These are phyloP conservation scores for Paramecium sonneborni DNA, from an alignment of 73 alveolate species.

Conservation along the genomic window DNA sequence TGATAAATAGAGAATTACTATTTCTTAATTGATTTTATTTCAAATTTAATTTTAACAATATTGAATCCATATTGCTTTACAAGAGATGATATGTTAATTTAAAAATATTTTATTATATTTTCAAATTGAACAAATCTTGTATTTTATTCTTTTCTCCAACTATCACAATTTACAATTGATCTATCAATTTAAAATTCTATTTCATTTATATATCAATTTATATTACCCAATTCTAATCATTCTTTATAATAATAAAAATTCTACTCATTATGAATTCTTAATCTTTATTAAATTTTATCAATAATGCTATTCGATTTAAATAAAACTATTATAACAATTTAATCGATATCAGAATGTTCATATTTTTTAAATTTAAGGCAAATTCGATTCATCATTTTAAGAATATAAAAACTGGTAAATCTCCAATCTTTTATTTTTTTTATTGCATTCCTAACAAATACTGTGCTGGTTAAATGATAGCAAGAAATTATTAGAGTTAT, in stretches of 20 bases:
- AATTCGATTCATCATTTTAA: conserved; percentile 71
- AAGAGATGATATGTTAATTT: neutral
- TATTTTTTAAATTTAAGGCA: conserved; percentile 78
- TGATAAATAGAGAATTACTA: neutral
- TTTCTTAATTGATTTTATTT: conserved; percentile 40
- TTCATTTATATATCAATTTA: neutral
- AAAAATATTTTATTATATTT: neutral
- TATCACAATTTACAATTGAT: neutral
- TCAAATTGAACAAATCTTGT: neutral
- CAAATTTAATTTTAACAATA: neutral
- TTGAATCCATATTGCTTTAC: neutral
- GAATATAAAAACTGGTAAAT: conserved; percentile 59
- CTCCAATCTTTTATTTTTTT: neutral
- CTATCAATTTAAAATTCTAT: neutral
- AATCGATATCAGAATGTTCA: conserved; percentile 73
- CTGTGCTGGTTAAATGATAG: neutral
- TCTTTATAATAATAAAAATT: neutral
- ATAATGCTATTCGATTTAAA: neutral
- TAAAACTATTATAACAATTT: neutral
- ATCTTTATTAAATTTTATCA: neutral
- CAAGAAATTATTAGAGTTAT: neutral
- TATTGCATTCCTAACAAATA: neutral
- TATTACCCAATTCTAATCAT: neutral
- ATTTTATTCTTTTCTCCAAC: neutral
- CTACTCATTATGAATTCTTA: neutral